phyloP scores from a whole-genome alignment of 75 land plant species.

The Adiantum capillusveneris region DNA sequence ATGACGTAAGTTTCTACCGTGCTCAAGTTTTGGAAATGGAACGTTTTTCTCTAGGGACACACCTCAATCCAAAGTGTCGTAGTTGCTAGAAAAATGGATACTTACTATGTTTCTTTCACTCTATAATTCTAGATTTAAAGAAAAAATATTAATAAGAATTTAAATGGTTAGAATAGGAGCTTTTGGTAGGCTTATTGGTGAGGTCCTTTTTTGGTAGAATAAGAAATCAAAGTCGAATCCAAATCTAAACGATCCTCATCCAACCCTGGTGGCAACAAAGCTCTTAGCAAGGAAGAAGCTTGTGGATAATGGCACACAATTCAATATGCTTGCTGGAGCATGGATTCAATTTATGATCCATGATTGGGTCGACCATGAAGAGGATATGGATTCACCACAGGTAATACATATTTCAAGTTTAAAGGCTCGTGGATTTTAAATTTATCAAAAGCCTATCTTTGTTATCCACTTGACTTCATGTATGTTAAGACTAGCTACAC shows the following conservation, averaged over 20 bases:
- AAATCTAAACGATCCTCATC: slow-evolving; percentile 55
- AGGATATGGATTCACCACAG: too few species aligned
- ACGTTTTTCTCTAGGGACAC: too few species aligned
- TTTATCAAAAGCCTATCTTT: too few species aligned
- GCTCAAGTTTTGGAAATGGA: too few species aligned
- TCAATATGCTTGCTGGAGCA: slow-evolving; percentile 53
- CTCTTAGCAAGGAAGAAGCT: slow-evolving; percentile 36
- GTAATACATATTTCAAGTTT: background rate
- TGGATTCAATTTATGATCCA: slow-evolving; percentile 75
- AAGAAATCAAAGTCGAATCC: too few species aligned
- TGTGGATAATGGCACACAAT: slow-evolving; percentile 40
- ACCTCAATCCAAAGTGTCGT: too few species aligned
- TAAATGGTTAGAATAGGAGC: background rate
- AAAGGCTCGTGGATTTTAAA: background rate
- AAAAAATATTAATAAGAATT: background rate
- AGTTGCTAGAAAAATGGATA: too few species aligned
- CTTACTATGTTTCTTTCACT: background rate
- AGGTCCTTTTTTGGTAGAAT: too few species aligned
- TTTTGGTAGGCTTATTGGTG: background rate
- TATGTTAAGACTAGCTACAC: too few species aligned
- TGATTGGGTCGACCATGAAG: slow-evolving; percentile 68
- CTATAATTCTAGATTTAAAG: background rate
- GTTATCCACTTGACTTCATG: too few species aligned
- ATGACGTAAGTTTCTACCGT: too few species aligned
- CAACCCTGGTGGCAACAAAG: slow-evolving; percentile 51